Evolutionary conservation across 2,329 filamentous ascomycete species (phyloP).

Genomic region (Apiospora koreana): DNA sequence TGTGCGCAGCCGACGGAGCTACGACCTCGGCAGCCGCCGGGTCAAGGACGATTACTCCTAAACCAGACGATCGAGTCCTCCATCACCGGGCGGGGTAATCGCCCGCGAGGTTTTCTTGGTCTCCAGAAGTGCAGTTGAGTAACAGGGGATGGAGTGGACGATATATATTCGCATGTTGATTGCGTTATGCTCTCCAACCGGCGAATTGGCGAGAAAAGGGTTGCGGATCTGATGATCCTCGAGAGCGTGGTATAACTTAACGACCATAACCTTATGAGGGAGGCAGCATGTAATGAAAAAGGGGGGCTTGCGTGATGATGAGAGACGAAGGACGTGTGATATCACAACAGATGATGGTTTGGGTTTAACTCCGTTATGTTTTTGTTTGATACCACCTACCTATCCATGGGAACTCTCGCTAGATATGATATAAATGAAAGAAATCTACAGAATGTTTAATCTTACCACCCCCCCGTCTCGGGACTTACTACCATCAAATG

Average conservation of each 20-base stretch:
- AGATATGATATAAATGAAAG: conserved; percentile 2
- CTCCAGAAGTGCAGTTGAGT: too few species aligned
- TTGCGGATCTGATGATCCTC: not conserved
- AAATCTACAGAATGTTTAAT: not conserved
- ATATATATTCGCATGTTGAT: not conserved
- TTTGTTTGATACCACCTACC: not conserved
- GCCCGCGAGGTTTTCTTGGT: too few species aligned
- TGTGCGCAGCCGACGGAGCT: conserved; percentile 54
- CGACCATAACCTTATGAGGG: too few species aligned
- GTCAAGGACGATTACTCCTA: conserved; percentile 73
- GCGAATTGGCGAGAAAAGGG: not conserved
- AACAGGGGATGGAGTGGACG: not conserved
- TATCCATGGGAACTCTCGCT: not conserved
- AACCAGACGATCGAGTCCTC: conserved; percentile 18
- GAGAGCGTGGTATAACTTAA: not conserved
- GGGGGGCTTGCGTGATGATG: not conserved
- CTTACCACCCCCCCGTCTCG: not conserved
- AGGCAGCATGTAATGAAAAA: not conserved
- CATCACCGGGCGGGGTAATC: too few species aligned
- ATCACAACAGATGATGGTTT: not conserved
- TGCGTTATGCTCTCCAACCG: not conserved
- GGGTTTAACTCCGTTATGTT: not conserved
- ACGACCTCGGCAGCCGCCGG: conserved; percentile 53
- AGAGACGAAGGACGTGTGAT: not conserved
- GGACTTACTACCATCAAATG: too few species aligned